A percentile compares a stretch with the other conserved stretches of the same genome.
phyloP scores from a whole-genome alignment of 495 filamentous ascomycete genomes.

The Aspergillus mulundensis region DNA sequence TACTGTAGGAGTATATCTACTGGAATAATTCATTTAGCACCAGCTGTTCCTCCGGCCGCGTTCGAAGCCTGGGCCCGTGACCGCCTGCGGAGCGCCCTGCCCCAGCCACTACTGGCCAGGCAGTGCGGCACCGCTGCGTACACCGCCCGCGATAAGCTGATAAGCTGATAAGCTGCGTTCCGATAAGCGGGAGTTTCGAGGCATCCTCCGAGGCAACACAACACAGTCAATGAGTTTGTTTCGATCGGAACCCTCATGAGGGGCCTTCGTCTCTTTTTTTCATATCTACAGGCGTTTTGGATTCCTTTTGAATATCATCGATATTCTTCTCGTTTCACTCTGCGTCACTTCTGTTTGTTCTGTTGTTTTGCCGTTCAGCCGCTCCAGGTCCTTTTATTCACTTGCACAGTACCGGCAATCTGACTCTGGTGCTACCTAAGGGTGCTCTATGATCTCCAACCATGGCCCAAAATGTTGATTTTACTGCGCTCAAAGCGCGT shows the following conservation, averaged over 20 bases:
- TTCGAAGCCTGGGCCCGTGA: not conserved
- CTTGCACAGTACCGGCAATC: not conserved
- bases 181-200: not conserved
- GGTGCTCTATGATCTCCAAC: conserved; percentile 13
- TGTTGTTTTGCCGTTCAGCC: not conserved
- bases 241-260: no score
- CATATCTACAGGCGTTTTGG: no score
- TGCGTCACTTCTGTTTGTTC: no score
- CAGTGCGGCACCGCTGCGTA: not conserved
- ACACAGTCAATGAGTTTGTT: not conserved
- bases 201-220: not conserved
- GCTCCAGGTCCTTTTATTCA: not conserved
- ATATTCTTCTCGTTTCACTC: not conserved
- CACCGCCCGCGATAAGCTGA: conserved; percentile 1
- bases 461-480: conserved; percentile 66
- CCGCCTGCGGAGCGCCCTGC: not conserved
- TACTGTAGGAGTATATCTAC: not conserved
- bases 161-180: not conserved
- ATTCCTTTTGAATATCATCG: not conserved
- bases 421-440: not conserved
- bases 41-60: not conserved
- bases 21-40: not conserved
- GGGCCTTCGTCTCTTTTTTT: no score
- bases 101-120: no score
- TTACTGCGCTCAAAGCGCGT: conserved; percentile 75